Evolutionary conservation across 148 eudicot species (phyloP).

Genomic region (Euryodendron excelsum): DNA sequence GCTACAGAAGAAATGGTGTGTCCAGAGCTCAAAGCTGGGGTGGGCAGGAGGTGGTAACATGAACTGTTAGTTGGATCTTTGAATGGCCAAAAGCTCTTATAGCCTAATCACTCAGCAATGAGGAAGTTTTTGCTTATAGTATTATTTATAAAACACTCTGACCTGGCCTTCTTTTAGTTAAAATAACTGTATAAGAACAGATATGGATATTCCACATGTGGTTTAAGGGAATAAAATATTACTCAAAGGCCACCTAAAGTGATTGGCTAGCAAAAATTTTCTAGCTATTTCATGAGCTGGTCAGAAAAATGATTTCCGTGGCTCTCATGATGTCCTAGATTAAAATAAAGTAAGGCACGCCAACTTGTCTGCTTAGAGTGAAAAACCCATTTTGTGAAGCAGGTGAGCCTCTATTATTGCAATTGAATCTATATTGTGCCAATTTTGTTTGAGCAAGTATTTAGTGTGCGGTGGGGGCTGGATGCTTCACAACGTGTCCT

Average conservation of each 20-base stretch:
- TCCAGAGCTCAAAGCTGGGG: too few species aligned
- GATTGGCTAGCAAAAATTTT: background rate
- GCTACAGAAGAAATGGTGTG: background rate
- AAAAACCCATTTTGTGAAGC: background rate
- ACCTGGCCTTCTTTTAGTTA: background rate
- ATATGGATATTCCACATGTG: background rate
- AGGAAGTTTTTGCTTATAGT: background rate
- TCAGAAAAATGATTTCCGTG: background rate
- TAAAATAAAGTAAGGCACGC: background rate
- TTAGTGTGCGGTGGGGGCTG: background rate
- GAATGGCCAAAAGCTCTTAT: background rate
- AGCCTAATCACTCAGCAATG: background rate
- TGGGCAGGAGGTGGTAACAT: too few species aligned
- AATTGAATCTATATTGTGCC: background rate
- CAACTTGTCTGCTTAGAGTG: background rate
- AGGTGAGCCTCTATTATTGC: background rate
- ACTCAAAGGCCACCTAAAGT: background rate
- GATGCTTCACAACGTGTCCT: background rate
- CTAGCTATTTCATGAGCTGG: background rate
- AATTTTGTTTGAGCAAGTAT: background rate
- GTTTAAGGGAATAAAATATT: background rate
- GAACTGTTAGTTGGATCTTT: background rate
- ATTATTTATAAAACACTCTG: background rate
- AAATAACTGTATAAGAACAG: background rate
- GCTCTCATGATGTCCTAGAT: background rate